Evolutionary conservation across 805 yeast genomes (phyloP), one percentile per base, ranked within the genome.

Genomic region (Suhomyces xylopsoci): DNA sequence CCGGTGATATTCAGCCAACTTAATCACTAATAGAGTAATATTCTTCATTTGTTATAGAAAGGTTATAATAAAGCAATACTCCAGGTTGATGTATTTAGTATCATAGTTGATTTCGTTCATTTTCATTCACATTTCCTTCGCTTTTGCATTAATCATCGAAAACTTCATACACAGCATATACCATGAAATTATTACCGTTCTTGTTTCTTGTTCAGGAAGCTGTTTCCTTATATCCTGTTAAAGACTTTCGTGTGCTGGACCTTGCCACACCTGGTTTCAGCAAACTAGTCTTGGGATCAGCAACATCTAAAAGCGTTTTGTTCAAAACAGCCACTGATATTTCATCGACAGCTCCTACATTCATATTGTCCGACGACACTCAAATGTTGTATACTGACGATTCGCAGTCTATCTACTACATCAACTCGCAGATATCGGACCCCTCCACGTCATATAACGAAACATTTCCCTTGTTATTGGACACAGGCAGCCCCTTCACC

Each of bases 401-500:
- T 14, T 28, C 50, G 41, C 51, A 49, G 40, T 53, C 58, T 36
- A 55, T 57, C 25, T 57, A 53, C 54, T 57, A 51, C 49, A 12
- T 55, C 12, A 50, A 57, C 28, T n/a, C 52, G 38, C 38, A 36
- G 50, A n/a, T 70, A 25, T 52, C 63, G 20, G 64, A 68, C 32
- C 47, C 66, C 0, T 61, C 58, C 24, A 46, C 63, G 2, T 48
- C 63, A n/a, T 47, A 36, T 15, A 24, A 22, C 22, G 19, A 28
- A n/a, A 68, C 68, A 30, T 82, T 76, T 58, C 81, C 81, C 5
- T 66, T 85, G 40, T 72, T 85, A 17, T 67, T 85, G 15, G 90
- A 85, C 64, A 85, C 90, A 0, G 89, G 87, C 6, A 81, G 87
- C 25, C 83, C 84, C 15, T 79, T 83, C 52, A 62, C 83, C 2